Percentiles rank a stretch among this genome's conserved stretches.
These are phyloP conservation scores for Exophiala lecanii-corni DNA, from an alignment of 2,329 filamentous ascomycete species.

Conservation along the genomic window DNA sequence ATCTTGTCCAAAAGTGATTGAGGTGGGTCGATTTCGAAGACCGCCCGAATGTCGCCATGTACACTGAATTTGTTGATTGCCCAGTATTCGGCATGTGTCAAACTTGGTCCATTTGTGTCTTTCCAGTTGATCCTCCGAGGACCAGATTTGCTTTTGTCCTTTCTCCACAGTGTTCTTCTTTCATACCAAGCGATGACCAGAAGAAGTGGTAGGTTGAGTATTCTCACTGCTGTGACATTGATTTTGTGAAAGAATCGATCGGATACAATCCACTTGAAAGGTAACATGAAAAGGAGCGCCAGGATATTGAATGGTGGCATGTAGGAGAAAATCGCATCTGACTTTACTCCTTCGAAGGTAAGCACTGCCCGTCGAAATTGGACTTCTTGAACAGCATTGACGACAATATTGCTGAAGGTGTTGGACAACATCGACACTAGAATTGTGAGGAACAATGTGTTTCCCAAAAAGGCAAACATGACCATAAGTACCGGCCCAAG, in stretches of 20 bases:
- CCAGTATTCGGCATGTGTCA: slow-evolving; percentile 49
- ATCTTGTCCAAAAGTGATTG: slow-evolving; percentile 54
- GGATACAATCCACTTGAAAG: slow-evolving; percentile 72
- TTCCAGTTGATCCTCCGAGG: slow-evolving; percentile 22
- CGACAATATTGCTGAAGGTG: slow-evolving; percentile 73
- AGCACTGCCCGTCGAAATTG: slow-evolving; percentile 76
- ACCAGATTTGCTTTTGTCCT: slow-evolving; percentile 10
- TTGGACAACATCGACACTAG: slow-evolving; percentile 82
- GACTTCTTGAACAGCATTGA: slow-evolving; percentile 75
- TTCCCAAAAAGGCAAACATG: slow-evolving; percentile 77
- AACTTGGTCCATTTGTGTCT: slow-evolving; percentile 16
- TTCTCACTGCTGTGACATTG: slow-evolving; percentile 70
- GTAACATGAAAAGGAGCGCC: slow-evolving; percentile 68
- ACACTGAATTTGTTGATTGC: slow-evolving; percentile 64
- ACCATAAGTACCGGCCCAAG: slow-evolving; percentile 77
- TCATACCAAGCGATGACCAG: slow-evolving; percentile 68
- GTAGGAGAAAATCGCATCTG: slow-evolving; percentile 77
- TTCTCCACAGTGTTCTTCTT: slow-evolving; percentile 61
- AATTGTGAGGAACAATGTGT: slow-evolving; percentile 81
- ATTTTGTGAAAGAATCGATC: slow-evolving; percentile 87
- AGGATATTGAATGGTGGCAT: slow-evolving; percentile 79
- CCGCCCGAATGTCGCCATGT: slow-evolving; percentile 66
- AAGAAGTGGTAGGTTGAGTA: slow-evolving; percentile 70
- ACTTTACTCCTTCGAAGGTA: slow-evolving; percentile 81
- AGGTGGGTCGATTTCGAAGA: slow-evolving; percentile 68